Conservation (phyloP, 495 filamentous ascomycete genomes). For the Penicillium goetzii region DNA sequence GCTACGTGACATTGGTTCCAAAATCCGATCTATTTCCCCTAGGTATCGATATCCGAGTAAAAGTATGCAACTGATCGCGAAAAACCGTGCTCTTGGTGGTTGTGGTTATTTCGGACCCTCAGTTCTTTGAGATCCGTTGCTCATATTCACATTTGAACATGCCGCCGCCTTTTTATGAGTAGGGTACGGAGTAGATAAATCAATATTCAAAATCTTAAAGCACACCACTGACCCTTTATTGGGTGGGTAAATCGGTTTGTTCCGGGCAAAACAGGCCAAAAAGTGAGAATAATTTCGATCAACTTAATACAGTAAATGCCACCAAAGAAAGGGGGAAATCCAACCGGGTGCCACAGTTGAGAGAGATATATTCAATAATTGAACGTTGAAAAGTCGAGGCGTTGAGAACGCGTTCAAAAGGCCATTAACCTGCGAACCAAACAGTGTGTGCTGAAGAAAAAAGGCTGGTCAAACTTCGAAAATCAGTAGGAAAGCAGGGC, state of each 20-base stretch:
- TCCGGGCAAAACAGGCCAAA: background rate
- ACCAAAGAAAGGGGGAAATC: background rate
- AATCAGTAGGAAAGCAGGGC: background rate
- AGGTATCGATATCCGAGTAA: background rate
- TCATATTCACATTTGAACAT: background rate
- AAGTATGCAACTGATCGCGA: background rate
- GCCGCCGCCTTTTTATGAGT: background rate
- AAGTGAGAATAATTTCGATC: background rate
- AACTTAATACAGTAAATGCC: constrained; percentile 1
- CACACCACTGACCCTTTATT: too few relatives aligned
- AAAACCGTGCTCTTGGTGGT: background rate
- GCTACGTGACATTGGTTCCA: background rate
- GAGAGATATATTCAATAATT: constrained; percentile 1
- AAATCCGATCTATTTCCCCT: background rate
- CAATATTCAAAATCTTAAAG: background rate
- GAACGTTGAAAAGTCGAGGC: background rate
- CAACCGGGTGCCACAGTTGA: background rate
- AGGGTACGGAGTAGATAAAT: background rate
- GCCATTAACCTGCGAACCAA: background rate
- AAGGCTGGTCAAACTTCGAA: constrained; percentile 2
- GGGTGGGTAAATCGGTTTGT: background rate
- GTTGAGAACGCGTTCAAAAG: constrained; percentile 1
- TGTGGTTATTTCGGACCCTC: background rate
- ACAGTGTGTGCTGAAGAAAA: background rate
- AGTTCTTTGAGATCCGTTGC: constrained; percentile 2